A percentile compares a stretch with the other conserved stretches of the same genome.
phyloP scores from a whole-genome alignment of 495 filamentous ascomycete species.

The Talaromyces borbonicus region DNA sequence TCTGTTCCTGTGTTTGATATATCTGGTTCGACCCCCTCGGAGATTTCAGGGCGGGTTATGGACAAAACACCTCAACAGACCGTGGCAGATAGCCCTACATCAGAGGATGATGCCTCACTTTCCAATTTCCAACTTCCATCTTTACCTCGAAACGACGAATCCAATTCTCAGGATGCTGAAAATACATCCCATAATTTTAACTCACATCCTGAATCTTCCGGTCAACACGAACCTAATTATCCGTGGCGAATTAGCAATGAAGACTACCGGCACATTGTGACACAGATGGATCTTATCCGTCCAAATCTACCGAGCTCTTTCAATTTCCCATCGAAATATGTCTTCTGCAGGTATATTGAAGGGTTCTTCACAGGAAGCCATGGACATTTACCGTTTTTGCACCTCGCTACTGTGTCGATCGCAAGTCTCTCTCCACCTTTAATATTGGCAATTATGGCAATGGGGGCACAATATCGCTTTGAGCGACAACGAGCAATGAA shows the following conservation, averaged over 20 bases:
- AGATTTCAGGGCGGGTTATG: neutral
- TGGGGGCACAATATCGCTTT: conserved; percentile 5
- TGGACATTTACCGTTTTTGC: conserved; percentile 4
- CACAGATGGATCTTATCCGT: conserved; percentile 2
- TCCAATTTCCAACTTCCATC: conserved; percentile 5
- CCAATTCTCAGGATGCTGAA: conserved; percentile 5
- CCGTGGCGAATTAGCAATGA: conserved; percentile 6
- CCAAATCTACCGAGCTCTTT: conserved; percentile 1
- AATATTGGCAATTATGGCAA: conserved; percentile 1
- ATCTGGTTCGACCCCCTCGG: conserved; percentile 3
- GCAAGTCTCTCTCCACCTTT: conserved; percentile 2
- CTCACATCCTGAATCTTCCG: conserved; percentile 1
- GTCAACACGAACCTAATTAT: neutral
- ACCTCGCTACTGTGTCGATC: conserved; percentile 1
- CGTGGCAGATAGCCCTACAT: conserved; percentile 3
- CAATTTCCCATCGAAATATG: conserved; percentile 3
- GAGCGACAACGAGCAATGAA: conserved; percentile 3
- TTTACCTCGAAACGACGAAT: conserved; percentile 5
- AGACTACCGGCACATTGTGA: neutral
- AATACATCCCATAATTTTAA: neutral
- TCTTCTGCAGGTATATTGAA: conserved; percentile 5
- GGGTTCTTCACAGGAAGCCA: conserved; percentile 5
- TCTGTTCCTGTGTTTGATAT: conserved; percentile 1
- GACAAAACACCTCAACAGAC: conserved; percentile 1
- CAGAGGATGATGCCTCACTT: conserved; percentile 4